These are phyloP conservation scores for Chlamydomonas urium DNA, from an alignment of 139 green algal genomes.

Conservation along the genomic window DNA sequence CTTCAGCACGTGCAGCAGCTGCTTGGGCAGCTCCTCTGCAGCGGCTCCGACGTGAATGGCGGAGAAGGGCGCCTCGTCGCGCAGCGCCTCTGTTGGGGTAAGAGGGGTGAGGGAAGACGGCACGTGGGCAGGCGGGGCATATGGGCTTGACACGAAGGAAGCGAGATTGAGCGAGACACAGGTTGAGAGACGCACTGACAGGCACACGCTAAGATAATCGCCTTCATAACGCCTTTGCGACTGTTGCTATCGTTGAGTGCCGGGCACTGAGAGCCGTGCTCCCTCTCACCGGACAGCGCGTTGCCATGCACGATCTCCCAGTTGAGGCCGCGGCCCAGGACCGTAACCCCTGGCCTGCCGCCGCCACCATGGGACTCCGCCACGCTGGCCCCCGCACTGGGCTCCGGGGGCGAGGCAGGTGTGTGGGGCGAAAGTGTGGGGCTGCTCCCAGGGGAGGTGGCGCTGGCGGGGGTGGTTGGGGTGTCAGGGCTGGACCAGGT, in stretches of 20 bases:
- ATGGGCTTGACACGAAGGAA: background rate
- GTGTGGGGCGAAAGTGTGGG: too few relatives aligned
- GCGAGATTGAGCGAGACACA: background rate
- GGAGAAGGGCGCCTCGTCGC: conserved; percentile 62
- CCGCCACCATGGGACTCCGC: too few relatives aligned
- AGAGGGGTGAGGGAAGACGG: background rate
- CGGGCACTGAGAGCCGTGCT: background rate
- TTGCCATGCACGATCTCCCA: conserved; percentile 25
- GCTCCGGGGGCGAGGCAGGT: too few relatives aligned
- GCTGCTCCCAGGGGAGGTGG: too few relatives aligned
- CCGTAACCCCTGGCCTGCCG: background rate
- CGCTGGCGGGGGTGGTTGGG: too few relatives aligned
- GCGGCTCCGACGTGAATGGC: conserved; percentile 95
- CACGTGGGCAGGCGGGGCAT: background rate
- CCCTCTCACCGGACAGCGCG: conserved; percentile 27
- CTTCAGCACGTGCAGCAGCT: conserved; percentile 60
- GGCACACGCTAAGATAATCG: background rate
- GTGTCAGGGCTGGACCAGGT: too few relatives aligned
- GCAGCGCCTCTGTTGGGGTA: conserved; percentile 28
- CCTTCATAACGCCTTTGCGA: background rate
- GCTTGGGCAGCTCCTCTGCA: conserved; percentile 59
- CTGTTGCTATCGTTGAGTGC: background rate
- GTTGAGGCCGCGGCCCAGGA: background rate
- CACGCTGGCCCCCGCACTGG: too few relatives aligned
- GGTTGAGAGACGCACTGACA: background rate